Percentiles rank a stretch among this genome's conserved stretches.
These are phyloP conservation scores for Fomitopsis pulvina DNA, from an alignment of 768 basidiomycete genomes.

Conservation along the genomic window DNA sequence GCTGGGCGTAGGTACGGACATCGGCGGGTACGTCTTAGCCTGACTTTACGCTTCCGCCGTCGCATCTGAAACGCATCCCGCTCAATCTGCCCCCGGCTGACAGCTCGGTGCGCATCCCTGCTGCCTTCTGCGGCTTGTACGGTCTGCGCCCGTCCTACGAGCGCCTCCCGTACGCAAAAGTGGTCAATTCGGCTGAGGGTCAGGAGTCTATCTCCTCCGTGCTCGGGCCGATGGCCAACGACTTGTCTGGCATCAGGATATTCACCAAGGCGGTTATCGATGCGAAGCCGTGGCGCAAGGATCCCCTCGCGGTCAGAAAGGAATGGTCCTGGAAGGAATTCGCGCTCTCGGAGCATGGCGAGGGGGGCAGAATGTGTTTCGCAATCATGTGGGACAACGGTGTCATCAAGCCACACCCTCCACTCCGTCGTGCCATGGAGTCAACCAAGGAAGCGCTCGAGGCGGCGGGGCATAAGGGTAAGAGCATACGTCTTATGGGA, in stretches of 20 bases:
- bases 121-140: slow-evolving; percentile 63
- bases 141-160: slow-evolving; percentile 63
- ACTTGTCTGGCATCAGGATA: slow-evolving; percentile 51
- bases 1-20: slow-evolving; percentile 72
- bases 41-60: neutral
- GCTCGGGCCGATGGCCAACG: slow-evolving; percentile 62
- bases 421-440: slow-evolving; percentile 54
- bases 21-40: slow-evolving; percentile 52
- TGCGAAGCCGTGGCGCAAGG: slow-evolving; percentile 46
- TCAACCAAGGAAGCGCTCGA: slow-evolving; percentile 49
- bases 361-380: slow-evolving; percentile 39
- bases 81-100: neutral
- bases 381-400: slow-evolving; percentile 67
- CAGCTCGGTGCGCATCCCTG: slow-evolving; percentile 69
- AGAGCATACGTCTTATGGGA: slow-evolving; percentile 3
- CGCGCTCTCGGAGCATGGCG: slow-evolving; percentile 39
- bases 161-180: slow-evolving; percentile 66
- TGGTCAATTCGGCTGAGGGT: slow-evolving; percentile 59
- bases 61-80: slow-evolving; percentile 3
- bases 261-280: slow-evolving; percentile 63
- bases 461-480: slow-evolving; percentile 61
- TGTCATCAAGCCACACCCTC: slow-evolving; percentile 53
- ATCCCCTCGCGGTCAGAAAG: slow-evolving; percentile 45
- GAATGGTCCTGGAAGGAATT: slow-evolving; percentile 42
- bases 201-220: slow-evolving; percentile 68